Conservation (phyloP, 2,329 filamentous ascomycete genomes). For the Penicillium occitanis region DNA sequence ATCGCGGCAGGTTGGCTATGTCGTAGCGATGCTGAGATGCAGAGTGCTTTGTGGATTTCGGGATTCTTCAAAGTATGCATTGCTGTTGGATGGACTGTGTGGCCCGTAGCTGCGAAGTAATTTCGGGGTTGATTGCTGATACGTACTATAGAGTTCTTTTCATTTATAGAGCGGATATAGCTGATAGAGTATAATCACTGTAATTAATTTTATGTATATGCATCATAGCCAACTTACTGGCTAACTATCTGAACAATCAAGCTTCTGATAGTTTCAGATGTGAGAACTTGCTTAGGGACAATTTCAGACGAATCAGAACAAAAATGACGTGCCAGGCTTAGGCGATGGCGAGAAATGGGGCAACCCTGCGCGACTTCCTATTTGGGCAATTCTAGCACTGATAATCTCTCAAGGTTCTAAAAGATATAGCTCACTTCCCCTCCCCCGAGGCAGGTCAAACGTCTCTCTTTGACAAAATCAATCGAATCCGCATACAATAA, state of each 20-base stretch:
- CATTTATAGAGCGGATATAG: not conserved
- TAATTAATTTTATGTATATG: not conserved
- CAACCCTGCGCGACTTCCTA: slow-evolving; percentile 4
- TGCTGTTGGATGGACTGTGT: slow-evolving; percentile 40
- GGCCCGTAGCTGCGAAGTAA: slow-evolving; percentile 28
- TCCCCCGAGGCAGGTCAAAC: not conserved
- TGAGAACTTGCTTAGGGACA: not conserved
- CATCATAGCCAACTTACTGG: not conserved
- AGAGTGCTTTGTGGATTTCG: slow-evolving; percentile 45
- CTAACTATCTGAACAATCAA: not conserved
- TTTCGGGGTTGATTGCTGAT: not conserved
- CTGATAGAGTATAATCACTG: not conserved
- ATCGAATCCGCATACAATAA: not conserved
- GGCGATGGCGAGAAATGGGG: slow-evolving; percentile 15
- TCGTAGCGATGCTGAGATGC: slow-evolving; percentile 44
- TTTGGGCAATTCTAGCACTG: not conserved
- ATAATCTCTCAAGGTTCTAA: not conserved
- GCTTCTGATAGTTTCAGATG: not conserved
- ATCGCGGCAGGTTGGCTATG: slow-evolving; percentile 47
- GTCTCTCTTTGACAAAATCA: not conserved
- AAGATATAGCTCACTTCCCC: not conserved
- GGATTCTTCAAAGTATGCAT: slow-evolving; percentile 43
- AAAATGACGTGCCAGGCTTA: slow-evolving; percentile 11
- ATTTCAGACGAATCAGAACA: not conserved
- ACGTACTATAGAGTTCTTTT: not conserved